phyloP scores from a whole-genome alignment of 352 stramenopile genomes.

The Phytophthora aleatoria region DNA sequence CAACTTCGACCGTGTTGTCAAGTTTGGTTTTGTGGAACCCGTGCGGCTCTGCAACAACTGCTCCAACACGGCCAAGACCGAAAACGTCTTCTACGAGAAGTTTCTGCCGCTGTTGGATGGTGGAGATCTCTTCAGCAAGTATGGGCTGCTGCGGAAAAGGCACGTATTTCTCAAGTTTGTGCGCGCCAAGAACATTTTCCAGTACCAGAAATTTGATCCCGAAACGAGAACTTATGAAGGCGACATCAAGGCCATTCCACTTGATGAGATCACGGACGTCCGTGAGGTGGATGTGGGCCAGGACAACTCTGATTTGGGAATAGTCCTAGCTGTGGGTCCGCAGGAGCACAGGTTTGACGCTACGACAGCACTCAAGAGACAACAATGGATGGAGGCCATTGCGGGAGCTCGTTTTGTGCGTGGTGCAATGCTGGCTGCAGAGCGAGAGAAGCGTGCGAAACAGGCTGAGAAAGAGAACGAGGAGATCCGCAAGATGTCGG shows the following conservation, averaged over 20 bases:
- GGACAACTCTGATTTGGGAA: slow-evolving; percentile 56
- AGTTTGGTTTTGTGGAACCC: slow-evolving; percentile 65
- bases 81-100: slow-evolving; percentile 76
- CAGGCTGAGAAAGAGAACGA: slow-evolving; percentile 63
- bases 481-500: slow-evolving; percentile 57
- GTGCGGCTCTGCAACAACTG: slow-evolving; percentile 64
- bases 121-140: slow-evolving; percentile 72
- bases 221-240: slow-evolving; percentile 51
- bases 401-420: slow-evolving; percentile 51
- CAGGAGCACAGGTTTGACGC: slow-evolving; percentile 71
- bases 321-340: slow-evolving; percentile 53
- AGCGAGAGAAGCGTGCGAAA: slow-evolving; percentile 62
- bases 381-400: slow-evolving; percentile 70
- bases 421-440: slow-evolving; percentile 42
- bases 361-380: slow-evolving; percentile 42
- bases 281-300: slow-evolving; percentile 49
- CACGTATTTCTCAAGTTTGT: slow-evolving; percentile 63
- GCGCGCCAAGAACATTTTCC: slow-evolving; percentile 63
- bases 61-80: slow-evolving; percentile 37
- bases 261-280: slow-evolving; percentile 66
- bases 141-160: slow-evolving; percentile 65
- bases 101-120: slow-evolving; percentile 62
- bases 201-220: slow-evolving; percentile 74
- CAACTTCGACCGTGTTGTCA: slow-evolving; percentile 63
- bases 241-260: slow-evolving; percentile 66